These are phyloP conservation scores for Coniella lustricola DNA, from an alignment of 2,329 filamentous ascomycete species.

Conservation along the genomic window DNA sequence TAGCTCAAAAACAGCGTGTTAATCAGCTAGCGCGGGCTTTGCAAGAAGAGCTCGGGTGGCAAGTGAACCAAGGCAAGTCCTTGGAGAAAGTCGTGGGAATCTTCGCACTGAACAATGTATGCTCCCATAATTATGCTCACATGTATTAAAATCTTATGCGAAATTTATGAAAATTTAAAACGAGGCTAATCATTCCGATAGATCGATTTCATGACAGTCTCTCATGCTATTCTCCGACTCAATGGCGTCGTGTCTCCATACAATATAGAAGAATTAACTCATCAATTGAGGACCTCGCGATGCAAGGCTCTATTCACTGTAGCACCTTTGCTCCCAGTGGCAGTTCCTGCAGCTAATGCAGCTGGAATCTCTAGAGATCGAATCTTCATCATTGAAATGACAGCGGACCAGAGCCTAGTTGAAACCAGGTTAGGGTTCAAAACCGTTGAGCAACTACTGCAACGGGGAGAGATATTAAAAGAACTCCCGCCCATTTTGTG, in stretches of 20 bases:
- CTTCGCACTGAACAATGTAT: background rate
- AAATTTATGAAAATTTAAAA: too few species aligned
- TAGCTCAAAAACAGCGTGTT: background rate
- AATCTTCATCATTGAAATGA: background rate
- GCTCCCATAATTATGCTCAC: background rate
- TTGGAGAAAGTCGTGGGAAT: background rate
- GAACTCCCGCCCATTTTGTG: slow-evolving; percentile 42
- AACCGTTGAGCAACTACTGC: background rate
- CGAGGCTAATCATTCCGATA: background rate
- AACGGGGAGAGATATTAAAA: slow-evolving; percentile 29
- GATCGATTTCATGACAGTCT: background rate
- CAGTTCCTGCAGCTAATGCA: background rate
- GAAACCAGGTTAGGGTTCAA: background rate
- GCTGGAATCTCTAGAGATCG: background rate
- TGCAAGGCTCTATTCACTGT: background rate
- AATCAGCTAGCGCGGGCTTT: background rate
- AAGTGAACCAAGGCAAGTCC: background rate
- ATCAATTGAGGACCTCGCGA: background rate
- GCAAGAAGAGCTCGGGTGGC: background rate
- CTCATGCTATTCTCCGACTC: background rate
- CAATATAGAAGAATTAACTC: background rate
- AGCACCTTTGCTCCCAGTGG: background rate
- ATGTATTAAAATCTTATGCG: background rate
- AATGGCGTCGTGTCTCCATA: background rate
- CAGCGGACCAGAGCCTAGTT: background rate